Conservation (phyloP, 768 basidiomycete species). For the Royoungia palumana region DNA sequence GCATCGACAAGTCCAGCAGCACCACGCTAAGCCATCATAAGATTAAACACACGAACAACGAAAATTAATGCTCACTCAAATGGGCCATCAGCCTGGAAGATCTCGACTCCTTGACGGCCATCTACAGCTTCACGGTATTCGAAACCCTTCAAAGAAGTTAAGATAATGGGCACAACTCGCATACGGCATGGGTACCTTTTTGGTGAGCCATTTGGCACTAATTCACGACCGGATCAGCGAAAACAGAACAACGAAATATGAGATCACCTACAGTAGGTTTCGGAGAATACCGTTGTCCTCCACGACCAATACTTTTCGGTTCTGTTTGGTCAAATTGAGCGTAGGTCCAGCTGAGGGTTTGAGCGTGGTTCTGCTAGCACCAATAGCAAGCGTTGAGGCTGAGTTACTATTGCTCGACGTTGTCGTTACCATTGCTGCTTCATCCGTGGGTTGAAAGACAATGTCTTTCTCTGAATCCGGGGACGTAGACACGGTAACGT, state of each 20-base stretch:
- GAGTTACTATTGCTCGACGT: conserved; percentile 28
- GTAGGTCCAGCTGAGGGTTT: conserved; percentile 57
- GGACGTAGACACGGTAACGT: conserved; percentile 15
- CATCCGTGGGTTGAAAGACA: conserved; percentile 14
- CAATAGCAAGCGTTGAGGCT: conserved; percentile 54
- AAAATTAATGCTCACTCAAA: conserved; percentile 67
- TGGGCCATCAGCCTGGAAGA: conserved; percentile 67
- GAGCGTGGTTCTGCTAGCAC: conserved; percentile 63
- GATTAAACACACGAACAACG: not conserved
- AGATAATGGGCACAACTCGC: not conserved
- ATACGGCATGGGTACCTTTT: conserved; percentile 36
- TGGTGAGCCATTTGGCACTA: conserved; percentile 64
- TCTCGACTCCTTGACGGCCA: conserved; percentile 78
- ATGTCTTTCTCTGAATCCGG: conserved; percentile 32
- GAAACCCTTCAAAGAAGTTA: conserved; percentile 48
- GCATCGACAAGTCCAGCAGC: conserved; percentile 90
- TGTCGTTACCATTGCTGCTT: conserved; percentile 3
- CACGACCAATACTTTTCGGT: conserved; percentile 72
- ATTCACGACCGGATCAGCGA: conserved; percentile 9
- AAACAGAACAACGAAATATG: conserved; percentile 1
- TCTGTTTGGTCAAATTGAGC: conserved; percentile 40
- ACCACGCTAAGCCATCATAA: conserved; percentile 57
- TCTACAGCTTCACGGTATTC: conserved; percentile 78
- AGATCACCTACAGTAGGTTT: conserved; percentile 65
- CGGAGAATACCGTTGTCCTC: conserved; percentile 90